Base-by-base conservation (phyloP, 305 asterid species). In the Fraxinus greggii region DNA sequence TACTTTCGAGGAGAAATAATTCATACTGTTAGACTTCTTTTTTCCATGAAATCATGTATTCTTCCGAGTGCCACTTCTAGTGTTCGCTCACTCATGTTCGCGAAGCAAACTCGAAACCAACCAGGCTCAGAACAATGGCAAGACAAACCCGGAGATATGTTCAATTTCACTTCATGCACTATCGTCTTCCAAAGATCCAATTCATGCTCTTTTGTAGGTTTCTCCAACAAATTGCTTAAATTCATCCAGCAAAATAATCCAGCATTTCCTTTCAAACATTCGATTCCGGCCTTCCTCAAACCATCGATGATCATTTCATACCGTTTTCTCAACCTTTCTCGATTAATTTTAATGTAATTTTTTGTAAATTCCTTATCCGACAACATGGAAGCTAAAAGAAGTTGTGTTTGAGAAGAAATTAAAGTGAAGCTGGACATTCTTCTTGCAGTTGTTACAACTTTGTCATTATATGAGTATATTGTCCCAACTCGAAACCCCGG, bases 171-270 rank as follows among this genome's bases (percentile, higher is more conserved):
- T 51, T 94, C 87, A 61, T 90, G 83, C 87, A 94, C 40, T 1
- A 94, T 90, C 3, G 77, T 13, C 8, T 90, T 84, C 98, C 97
- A 94, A n/a, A 94, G 35, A 0, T 0, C 80, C 42, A 94, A 73
- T 81, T 94, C 98, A 15, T 86, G 80, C 78, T 92, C 95, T 61
- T 48, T 88, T 1, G 90, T 91, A 0, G 88, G 76, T 0, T 87
- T 79, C 31, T 86, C 84, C 86, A 94, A 65, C 1, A 90, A 26
- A 2, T 83, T 80, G 9, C 95, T 87, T 85, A 94, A 70, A 74
- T 94, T 89, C 98, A 94, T 93, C 97, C 97, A 94, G 65, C 97
- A 94, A 79, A 94, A 94, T 31, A 94, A 1, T 0, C 98, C 97
- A 0, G 98, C 97, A 17, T 94, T 93, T 78, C 98, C 98, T 33